Percentiles rank a stretch among this genome's conserved stretches.
Conservation (phyloP, 345 rosid species). For the Trapa incisa region DNA sequence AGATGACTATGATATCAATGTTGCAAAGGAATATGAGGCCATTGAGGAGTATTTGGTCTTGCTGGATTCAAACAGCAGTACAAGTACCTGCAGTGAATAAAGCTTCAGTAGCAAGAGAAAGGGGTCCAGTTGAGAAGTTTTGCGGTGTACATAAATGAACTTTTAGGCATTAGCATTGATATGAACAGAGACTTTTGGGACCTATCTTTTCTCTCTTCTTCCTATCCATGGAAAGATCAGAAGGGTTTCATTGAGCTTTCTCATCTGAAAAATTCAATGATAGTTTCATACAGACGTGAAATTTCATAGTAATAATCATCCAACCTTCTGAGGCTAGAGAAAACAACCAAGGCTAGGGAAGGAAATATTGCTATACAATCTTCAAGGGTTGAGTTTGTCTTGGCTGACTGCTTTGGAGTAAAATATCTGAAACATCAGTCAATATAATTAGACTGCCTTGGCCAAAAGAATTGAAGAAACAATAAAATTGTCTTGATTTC, state of each 20-base stretch:
- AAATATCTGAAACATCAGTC: too few species aligned
- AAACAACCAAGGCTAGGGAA: too few species aligned
- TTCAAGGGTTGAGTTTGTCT: too few species aligned
- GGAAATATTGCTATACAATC: too few species aligned
- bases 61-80: constrained; percentile 32
- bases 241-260: neutral
- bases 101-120: constrained; percentile 1
- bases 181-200: neutral
- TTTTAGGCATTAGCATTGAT: neutral
- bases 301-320: neutral
- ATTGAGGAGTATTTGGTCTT: constrained; percentile 49
- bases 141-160: neutral
- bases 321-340: too few species aligned
- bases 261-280: neutral
- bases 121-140: neutral
- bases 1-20: constrained; percentile 67
- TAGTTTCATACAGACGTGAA: neutral
- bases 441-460: too few species aligned
- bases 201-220: too few species aligned
- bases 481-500: too few species aligned
- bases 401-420: too few species aligned
- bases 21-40: constrained; percentile 60
- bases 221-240: too few species aligned
- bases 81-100: constrained; percentile 1
- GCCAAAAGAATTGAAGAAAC: too few species aligned